Base-by-base conservation (phyloP, 169 alveolate genomes). In the Ichthyophthirius multifiliis region DNA sequence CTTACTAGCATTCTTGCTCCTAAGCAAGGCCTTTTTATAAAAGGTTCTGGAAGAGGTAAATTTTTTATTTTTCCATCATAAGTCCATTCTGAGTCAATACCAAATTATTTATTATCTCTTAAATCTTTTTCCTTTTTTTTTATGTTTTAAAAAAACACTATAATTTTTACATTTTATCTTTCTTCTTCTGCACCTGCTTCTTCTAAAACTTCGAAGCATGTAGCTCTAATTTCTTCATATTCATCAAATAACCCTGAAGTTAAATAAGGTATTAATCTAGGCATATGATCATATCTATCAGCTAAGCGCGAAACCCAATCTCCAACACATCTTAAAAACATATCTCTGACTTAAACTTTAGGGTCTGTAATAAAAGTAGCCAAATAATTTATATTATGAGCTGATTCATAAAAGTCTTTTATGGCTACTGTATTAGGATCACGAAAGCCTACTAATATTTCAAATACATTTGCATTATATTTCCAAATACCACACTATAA, bases 401-500 rank as follows among this genome's bases (percentile, higher is more conserved):
- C 75, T 2, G 94, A 89, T 62, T 95, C 97, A 87, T 93, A 96
- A 77, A 96, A 94, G 55, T 94, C 97, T 84, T 94, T 94, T 34
- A 94, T 94, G 4, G 99, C 98, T 37, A 96, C 97, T 0, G 91
- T 34, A 75, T 94, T 94, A 4, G 99, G 98, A 74, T 96, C 98
- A 65, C 96, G 92, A 84, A 96, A 96, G 2, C 98, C 99, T 12
- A 94, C 92, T 20, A 95, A 84, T 82, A 83, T 91, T 85, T 96
- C 98, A 82, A 96, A 77, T 2, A 95, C 90, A 34, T 89, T 87
- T n/a, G 93, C 96, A 75, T 87, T 96, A 74, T 91, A 89, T 83
- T 96, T 96, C 92, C 91, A 94, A 18, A 83, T 90, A 20, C 98
- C 97, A 74, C 97, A 93, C 45, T 87, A 82, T 82, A 96, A 82